Evolutionary conservation across 345 rosid genomes (phyloP).

Genomic region (Psidium guajava): DNA sequence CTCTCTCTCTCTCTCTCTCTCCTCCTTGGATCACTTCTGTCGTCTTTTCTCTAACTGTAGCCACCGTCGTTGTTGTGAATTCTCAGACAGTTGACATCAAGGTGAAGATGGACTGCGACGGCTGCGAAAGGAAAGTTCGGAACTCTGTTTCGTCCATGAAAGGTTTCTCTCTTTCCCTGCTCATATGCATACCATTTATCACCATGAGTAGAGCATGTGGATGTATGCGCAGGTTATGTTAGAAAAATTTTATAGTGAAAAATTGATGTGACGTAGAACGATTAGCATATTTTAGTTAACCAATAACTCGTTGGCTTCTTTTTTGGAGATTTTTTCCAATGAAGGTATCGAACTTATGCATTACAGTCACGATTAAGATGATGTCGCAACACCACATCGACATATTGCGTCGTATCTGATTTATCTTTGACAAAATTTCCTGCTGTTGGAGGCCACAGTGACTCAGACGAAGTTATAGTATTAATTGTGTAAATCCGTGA

Average conservation of each 20-base stretch:
- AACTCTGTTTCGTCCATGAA: conserved; percentile 31
- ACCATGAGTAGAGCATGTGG: neutral
- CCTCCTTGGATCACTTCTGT: neutral
- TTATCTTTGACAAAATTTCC: neutral
- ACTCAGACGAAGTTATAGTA: neutral
- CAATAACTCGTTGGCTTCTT: no score
- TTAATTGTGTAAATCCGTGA: neutral
- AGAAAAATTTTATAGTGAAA: no score
- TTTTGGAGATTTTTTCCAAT: no score
- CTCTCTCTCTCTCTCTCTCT: neutral
- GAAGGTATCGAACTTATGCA: no score
- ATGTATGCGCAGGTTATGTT: no score
- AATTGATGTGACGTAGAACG: no score
- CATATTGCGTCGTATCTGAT: neutral
- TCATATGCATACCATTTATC: neutral
- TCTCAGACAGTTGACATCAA: conserved; percentile 44
- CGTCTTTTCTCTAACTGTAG: neutral
- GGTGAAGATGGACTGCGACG: conserved; percentile 57
- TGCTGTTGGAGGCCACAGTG: neutral
- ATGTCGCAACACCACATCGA: neutral
- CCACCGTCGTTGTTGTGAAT: neutral
- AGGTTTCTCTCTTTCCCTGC: conserved; percentile 7
- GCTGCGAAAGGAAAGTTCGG: conserved; percentile 40
- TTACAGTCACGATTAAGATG: neutral
- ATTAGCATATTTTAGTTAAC: no score